Conservation (phyloP, 495 filamentous ascomycete species). For the Penicillium malachiteum region DNA sequence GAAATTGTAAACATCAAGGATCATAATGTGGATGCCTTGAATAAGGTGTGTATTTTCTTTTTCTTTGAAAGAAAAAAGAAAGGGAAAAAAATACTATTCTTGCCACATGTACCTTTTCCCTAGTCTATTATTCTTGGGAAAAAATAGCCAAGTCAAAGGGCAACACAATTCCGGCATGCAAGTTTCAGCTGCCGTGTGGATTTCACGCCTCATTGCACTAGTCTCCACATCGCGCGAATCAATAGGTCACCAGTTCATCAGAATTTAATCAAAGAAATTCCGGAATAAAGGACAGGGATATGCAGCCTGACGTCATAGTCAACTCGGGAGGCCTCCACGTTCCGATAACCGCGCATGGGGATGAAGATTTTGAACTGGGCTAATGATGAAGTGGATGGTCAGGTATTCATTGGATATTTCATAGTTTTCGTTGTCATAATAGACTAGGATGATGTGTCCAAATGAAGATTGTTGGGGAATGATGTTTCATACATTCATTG, state of each 20-base stretch:
- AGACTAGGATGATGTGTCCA: neutral
- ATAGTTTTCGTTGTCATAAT: neutral
- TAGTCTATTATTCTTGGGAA: neutral
- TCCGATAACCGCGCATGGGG: slow-evolving; percentile 1
- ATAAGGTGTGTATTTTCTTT: too few species aligned
- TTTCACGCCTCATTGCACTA: neutral
- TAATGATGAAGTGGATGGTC: neutral
- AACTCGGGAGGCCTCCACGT: neutral
- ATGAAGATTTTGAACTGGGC: neutral
- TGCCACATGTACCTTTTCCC: too few species aligned
- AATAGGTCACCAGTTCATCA: neutral
- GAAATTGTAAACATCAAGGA: too few species aligned
- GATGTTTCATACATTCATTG: neutral
- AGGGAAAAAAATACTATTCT: too few species aligned
- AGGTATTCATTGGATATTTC: neutral
- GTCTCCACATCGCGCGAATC: neutral
- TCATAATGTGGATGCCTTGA: too few species aligned
- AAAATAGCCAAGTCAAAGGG: neutral
- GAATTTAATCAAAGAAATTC: neutral
- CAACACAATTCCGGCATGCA: neutral
- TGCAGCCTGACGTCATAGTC: neutral
- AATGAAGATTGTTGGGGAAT: neutral
- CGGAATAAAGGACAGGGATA: neutral
- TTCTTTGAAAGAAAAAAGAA: too few species aligned
- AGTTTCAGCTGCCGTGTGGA: neutral